Conservation (phyloP, 257 asterid species). For the Cordia subcordata region DNA sequence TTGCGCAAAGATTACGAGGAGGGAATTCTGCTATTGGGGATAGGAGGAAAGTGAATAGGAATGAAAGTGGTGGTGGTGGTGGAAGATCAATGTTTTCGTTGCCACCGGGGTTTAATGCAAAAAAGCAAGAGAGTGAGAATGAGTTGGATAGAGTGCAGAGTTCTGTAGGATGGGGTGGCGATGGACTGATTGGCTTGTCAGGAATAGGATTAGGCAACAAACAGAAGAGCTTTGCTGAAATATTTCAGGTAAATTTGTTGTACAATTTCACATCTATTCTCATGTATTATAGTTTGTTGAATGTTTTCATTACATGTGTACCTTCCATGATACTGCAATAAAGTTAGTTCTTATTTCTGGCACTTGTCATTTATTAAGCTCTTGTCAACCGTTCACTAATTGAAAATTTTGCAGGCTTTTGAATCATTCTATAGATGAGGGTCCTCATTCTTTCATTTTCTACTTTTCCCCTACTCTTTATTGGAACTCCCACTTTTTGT, state of each 20-base stretch:
- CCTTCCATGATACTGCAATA: not conserved
- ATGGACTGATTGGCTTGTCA: conserved; percentile 92
- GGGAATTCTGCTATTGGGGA: conserved; percentile 89
- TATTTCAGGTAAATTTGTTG: conserved; percentile 59
- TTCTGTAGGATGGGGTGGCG: conserved; percentile 78
- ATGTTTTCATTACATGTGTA: conserved; percentile 1
- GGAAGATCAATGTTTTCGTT: conserved; percentile 59
- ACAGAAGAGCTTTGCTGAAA: conserved; percentile 79
- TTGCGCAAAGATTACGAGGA: conserved; percentile 78
- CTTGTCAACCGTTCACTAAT: not conserved
- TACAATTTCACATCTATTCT: conserved; percentile 5
- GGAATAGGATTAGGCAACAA: conserved; percentile 72
- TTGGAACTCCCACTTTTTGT: too few relatives aligned
- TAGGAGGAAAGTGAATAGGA: conserved; percentile 75
- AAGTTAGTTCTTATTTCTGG: not conserved
- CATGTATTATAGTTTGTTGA: not conserved
- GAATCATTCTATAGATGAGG: too few relatives aligned
- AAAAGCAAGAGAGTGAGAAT: conserved; percentile 48
- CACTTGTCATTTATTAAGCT: not conserved
- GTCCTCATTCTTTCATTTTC: too few relatives aligned
- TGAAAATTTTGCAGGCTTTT: not conserved
- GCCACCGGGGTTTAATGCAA: conserved; percentile 67
- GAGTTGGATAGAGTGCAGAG: conserved; percentile 50
- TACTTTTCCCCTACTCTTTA: too few relatives aligned
- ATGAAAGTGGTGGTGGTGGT: conserved; percentile 43